Evolutionary conservation across 2,329 filamentous ascomycete species (phyloP), one percentile per base, ranked within the genome.

Genomic region (Cryphonectria naterciae): DNA sequence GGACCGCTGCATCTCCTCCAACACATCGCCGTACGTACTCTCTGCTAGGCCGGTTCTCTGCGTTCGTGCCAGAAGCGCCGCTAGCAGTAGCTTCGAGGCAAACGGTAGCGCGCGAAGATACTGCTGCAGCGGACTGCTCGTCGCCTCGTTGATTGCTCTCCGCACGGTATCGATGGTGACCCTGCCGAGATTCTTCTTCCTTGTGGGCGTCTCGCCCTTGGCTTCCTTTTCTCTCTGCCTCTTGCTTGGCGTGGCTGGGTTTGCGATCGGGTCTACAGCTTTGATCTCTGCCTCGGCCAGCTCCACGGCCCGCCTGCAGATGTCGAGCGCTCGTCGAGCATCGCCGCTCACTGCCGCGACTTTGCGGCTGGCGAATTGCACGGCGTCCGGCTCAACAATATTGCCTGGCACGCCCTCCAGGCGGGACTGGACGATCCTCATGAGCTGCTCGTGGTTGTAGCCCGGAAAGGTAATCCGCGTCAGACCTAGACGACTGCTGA

Each of bases 401-500:
- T 95, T 91, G 37, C 94, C 94, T 1, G 93, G 92, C 0, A 98
- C 93, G 68, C 93, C 94, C 78, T 94, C 90, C 2, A 99, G 87
- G 41, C 96, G 92, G n/a, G 94, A 97, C 77, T 95, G 92, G 74
- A 99, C 98, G 77, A 99, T 99, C 75, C 92, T 92, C 92, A 98
- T 97, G 56, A 99, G 87, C 81, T 99, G 96, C 71, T 96, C 94
- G 80, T 99, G 95, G 70, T 94, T 98, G 81, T 99, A 99, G 32
- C 96, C 96, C 0, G 96, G 93, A 77, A 99, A 99, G 0, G 96
- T 98, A 78, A 99, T 98, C 77, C 97, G 89, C 10, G 95, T 98
- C 65, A 99, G 85, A 84, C 85, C 93, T 49, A 96, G 83, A 76
- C 96, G 91, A 80, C 94, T 97, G 79, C 94, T 97, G 80, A 99